phyloP scores from a whole-genome alignment of 768 basidiomycete genomes.

The Chalciporus chontae region DNA sequence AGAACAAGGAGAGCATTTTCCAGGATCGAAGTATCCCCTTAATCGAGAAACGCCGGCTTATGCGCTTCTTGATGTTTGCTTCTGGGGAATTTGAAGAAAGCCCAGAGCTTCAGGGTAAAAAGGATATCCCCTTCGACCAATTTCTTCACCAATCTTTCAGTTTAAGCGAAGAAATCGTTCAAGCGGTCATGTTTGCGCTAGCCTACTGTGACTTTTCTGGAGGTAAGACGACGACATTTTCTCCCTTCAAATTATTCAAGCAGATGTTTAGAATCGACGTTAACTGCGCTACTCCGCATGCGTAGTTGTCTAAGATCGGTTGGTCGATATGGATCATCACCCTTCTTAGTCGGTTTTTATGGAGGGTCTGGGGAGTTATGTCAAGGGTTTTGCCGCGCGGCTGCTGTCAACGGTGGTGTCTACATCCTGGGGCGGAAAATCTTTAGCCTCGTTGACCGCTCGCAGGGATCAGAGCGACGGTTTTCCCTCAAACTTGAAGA shows the following conservation, averaged over 20 bases:
- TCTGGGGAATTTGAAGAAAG: slow-evolving; percentile 68
- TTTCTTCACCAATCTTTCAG: slow-evolving; percentile 67
- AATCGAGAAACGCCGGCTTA: slow-evolving; percentile 83
- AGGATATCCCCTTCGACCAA: slow-evolving; percentile 52
- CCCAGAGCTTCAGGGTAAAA: slow-evolving; percentile 54
- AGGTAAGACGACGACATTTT: slow-evolving; percentile 41
- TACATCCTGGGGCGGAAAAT: slow-evolving; percentile 62
- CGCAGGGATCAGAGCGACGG: slow-evolving; percentile 5
- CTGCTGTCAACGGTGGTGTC: slow-evolving; percentile 75
- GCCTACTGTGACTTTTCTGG: slow-evolving; percentile 59
- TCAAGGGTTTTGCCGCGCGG: slow-evolving; percentile 85
- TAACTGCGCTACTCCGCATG: slow-evolving; percentile 65
- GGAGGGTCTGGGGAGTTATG: slow-evolving; percentile 90
- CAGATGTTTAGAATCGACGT: slow-evolving; percentile 53
- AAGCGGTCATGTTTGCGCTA: slow-evolving; percentile 72
- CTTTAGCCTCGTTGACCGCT: slow-evolving; percentile 30
- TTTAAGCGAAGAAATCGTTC: slow-evolving; percentile 52
- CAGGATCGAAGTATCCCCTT: slow-evolving; percentile 73
- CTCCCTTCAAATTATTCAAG: slow-evolving; percentile 4
- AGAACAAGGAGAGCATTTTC: slow-evolving; percentile 91
- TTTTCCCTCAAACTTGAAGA: slow-evolving; percentile 55
- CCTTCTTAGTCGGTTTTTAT: slow-evolving; percentile 94
- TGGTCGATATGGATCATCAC: slow-evolving; percentile 83
- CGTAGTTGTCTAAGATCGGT: slow-evolving; percentile 71
- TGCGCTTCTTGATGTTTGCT: slow-evolving; percentile 88